Conservation (phyloP, 257 asterid species). For the Nyctanthes arbortristis region DNA sequence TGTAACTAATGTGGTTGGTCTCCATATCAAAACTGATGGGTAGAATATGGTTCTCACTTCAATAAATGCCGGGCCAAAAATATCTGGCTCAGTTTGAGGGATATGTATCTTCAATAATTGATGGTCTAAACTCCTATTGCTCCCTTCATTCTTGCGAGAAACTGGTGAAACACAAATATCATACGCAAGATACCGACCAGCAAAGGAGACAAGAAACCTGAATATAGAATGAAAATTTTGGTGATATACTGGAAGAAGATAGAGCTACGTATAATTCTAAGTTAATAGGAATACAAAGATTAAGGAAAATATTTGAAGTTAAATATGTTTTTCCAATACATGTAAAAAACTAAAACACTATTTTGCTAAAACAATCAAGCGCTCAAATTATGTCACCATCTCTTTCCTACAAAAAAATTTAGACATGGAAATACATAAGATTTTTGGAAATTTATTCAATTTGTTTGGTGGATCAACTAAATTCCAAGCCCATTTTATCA, state of each 20-base stretch:
- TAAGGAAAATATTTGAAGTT: not conserved
- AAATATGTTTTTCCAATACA: not conserved
- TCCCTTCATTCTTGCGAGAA: slow-evolving; percentile 41
- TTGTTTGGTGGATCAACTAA: too few relatives aligned
- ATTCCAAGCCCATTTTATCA: too few relatives aligned
- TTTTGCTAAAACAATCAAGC: not conserved
- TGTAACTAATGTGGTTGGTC: too few relatives aligned
- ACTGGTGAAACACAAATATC: slow-evolving; percentile 47
- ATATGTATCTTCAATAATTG: slow-evolving; percentile 66
- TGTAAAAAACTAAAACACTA: not conserved
- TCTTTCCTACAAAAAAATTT: not conserved
- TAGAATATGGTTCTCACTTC: slow-evolving; percentile 52
- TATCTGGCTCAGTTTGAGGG: slow-evolving; percentile 53
- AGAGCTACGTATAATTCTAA: not conserved
- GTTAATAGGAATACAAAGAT: not conserved
- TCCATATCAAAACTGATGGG: slow-evolving; percentile 2
- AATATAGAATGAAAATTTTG: slow-evolving; percentile 16
- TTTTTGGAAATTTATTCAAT: not conserved
- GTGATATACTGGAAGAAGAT: not conserved
- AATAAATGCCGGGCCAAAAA: slow-evolving; percentile 82
- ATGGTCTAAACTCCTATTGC: slow-evolving; percentile 44
- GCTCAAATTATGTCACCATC: not conserved
- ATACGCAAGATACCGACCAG: slow-evolving; percentile 67
- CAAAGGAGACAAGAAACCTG: slow-evolving; percentile 86
- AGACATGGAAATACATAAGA: not conserved